A percentile compares a stretch with the other conserved stretches of the same genome.
These are phyloP conservation scores for Aureobasidium musti DNA, from an alignment of 2,329 filamentous ascomycete species.

Conservation along the genomic window DNA sequence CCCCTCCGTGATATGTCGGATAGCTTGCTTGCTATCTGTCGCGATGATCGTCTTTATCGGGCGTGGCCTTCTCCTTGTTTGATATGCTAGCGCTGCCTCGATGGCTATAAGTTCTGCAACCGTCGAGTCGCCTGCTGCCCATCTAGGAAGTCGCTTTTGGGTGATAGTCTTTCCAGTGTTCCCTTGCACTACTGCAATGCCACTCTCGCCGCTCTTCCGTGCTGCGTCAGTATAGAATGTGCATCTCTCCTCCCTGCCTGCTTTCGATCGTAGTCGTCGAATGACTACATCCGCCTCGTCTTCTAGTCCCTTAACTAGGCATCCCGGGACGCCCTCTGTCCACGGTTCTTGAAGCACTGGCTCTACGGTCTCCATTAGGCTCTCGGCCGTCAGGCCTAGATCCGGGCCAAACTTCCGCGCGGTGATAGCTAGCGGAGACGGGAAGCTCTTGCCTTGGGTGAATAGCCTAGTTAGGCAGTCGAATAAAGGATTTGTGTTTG, in stretches of 20 bases:
- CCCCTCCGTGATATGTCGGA: too few species aligned
- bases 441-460: neutral
- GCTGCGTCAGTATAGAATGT: neutral
- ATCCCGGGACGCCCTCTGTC: constrained; percentile 6
- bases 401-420: neutral
- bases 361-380: constrained; percentile 13
- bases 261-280: neutral
- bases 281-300: neutral
- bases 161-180: neutral
- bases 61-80: neutral
- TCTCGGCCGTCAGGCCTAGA: neutral
- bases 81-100: neutral
- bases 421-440: neutral
- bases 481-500: neutral
- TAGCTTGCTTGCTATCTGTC: too few species aligned
- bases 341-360: neutral
- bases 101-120: neutral
- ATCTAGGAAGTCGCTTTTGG: neutral
- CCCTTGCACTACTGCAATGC: neutral
- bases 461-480: neutral
- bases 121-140: neutral
- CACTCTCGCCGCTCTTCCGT: neutral
- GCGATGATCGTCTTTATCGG: too few species aligned
- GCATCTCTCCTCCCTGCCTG: neutral
- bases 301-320: neutral